Conservation (phyloP, 2,329 filamentous ascomycete genomes). For the Penicillium sclerotigenum region DNA sequence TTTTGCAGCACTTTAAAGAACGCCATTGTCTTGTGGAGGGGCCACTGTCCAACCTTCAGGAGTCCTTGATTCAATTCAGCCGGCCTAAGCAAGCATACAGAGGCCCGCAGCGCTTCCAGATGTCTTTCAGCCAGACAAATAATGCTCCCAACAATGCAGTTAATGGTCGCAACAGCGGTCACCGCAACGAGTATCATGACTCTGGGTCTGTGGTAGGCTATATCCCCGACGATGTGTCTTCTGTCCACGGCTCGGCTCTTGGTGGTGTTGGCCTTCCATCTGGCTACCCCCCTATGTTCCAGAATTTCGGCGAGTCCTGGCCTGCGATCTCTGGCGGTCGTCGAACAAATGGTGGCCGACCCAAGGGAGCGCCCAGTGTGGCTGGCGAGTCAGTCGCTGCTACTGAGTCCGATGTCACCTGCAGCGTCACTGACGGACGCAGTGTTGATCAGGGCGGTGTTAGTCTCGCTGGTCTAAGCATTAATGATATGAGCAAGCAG, state of each 20-base stretch:
- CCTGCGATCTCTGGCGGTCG: constrained; percentile 72
- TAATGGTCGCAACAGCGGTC: constrained; percentile 51
- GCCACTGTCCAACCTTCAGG: constrained; percentile 90
- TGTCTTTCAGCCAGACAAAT: constrained; percentile 67
- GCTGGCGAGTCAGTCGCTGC: constrained; percentile 90
- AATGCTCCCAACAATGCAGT: constrained; percentile 55
- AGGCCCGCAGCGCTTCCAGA: constrained; percentile 80
- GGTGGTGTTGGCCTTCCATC: constrained; percentile 77
- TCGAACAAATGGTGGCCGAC: constrained; percentile 63
- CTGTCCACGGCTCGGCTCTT: constrained; percentile 86
- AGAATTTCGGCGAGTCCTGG: constrained; percentile 87
- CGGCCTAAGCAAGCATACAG: constrained; percentile 90
- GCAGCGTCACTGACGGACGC: constrained; percentile 72
- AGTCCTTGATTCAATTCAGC: constrained; percentile 90
- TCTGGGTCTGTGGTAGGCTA: constrained; percentile 89
- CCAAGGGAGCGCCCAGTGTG: constrained; percentile 69
- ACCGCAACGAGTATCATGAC: constrained; percentile 61
- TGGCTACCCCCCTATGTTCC: constrained; percentile 93
- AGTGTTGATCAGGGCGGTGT: constrained; percentile 76
- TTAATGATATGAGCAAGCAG: constrained; percentile 67
- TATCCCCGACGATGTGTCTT: constrained; percentile 95
- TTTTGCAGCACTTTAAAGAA: constrained; percentile 95
- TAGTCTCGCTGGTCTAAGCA: constrained; percentile 79
- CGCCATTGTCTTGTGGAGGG: constrained; percentile 94
- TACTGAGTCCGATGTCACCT: constrained; percentile 81